phyloP scores from a whole-genome alignment of 2,329 filamentous ascomycete species.

The Cytospora piceae region DNA sequence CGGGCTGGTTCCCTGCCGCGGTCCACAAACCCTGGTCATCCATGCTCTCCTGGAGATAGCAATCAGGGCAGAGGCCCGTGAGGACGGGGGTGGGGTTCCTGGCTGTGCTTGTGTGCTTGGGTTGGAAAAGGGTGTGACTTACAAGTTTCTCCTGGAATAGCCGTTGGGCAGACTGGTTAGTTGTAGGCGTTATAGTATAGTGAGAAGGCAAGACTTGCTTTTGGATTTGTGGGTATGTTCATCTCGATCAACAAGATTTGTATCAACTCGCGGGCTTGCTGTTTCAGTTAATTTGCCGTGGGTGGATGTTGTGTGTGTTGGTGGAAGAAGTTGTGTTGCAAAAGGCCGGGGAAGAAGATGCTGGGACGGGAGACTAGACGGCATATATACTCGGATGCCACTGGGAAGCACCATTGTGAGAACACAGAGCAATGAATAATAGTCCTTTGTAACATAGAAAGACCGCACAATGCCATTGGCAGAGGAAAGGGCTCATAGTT shows the following conservation, averaged over 20 bases:
- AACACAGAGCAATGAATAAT: not conserved
- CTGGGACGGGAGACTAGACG: not conserved
- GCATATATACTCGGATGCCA: not conserved
- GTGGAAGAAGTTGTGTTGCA: not conserved
- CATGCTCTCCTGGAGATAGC: not conserved
- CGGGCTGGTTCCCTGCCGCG: not conserved
- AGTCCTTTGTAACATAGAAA: not conserved
- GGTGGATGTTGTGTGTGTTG: not conserved
- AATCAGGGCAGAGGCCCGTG: not conserved
- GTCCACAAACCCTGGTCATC: not conserved
- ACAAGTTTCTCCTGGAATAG: not conserved
- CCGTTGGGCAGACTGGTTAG: not conserved
- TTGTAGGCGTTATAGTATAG: too few species aligned
- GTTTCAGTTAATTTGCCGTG: not conserved
- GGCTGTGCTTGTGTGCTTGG: too few species aligned
- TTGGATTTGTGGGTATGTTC: not conserved
- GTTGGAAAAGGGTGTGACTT: not conserved
- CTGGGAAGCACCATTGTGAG: not conserved
- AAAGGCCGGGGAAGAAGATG: not conserved
- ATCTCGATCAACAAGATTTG: not conserved
- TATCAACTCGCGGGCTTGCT: not conserved
- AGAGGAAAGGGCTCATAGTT: not conserved
- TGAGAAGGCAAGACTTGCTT: not conserved
- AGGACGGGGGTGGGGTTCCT: not conserved
- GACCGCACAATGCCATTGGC: not conserved